Evolutionary conservation across 306 rosid species (phyloP).

Genomic region (Gynostemma pentaphyllum): DNA sequence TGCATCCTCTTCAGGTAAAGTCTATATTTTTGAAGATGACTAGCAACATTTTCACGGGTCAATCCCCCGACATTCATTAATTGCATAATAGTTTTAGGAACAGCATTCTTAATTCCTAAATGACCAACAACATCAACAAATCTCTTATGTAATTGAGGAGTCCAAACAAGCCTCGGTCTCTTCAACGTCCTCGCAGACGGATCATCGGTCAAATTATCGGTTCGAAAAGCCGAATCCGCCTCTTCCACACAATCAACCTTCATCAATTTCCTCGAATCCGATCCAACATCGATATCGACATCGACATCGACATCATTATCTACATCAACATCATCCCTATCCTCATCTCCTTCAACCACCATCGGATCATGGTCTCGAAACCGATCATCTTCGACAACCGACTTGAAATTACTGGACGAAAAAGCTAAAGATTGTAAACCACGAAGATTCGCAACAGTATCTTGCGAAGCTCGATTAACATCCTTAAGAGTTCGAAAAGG

Average conservation of each 20-base stretch:
- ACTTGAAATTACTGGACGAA: constrained; percentile 31
- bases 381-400: constrained; percentile 24
- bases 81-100: constrained; percentile 96
- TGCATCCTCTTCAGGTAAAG: constrained; percentile 91
- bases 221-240: constrained; percentile 48
- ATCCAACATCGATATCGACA: constrained; percentile 41
- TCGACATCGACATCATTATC: too few species aligned
- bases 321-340: too few species aligned
- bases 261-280: constrained; percentile 46
- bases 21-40: constrained; percentile 87
- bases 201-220: constrained; percentile 35
- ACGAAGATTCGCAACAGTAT: constrained; percentile 55
- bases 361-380: constrained; percentile 22
- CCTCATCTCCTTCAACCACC: constrained; percentile 35
- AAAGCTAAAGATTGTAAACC: constrained; percentile 30
- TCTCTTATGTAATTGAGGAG: constrained; percentile 83
- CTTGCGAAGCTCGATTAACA: constrained; percentile 79
- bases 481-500: constrained; percentile 41
- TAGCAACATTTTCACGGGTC: constrained; percentile 92
- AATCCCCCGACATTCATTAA: constrained; percentile 93
- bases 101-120: constrained; percentile 84
- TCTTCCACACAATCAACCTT: constrained; percentile 54
- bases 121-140: constrained; percentile 89
- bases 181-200: constrained; percentile 39
- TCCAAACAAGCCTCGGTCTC: constrained; percentile 90